These are phyloP conservation scores for Candida verbasci DNA, from an alignment of 805 yeast species.

Conservation along the genomic window DNA sequence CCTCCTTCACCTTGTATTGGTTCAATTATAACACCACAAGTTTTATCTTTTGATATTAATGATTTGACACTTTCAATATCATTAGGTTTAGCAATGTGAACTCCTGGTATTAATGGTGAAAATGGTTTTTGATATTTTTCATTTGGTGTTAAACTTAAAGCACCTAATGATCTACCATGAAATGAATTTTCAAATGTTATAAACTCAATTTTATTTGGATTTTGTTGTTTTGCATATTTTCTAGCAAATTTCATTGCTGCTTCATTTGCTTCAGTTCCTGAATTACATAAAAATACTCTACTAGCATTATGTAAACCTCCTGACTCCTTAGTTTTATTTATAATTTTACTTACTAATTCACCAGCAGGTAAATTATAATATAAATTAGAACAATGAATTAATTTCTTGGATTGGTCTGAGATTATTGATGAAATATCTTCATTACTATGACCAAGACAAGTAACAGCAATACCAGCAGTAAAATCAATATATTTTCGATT, in stretches of 20 bases:
- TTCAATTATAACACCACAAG: constrained; percentile 91
- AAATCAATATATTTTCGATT: constrained; percentile 80
- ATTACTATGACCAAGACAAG: constrained; percentile 87
- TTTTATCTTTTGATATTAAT: constrained; percentile 51
- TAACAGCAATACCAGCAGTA: constrained; percentile 95
- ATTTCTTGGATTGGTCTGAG: constrained; percentile 62
- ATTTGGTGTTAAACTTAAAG: constrained; percentile 87
- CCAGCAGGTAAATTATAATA: constrained; percentile 84
- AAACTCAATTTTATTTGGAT: constrained; percentile 54
- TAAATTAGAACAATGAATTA: constrained; percentile 82
- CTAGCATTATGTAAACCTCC: constrained; percentile 84
- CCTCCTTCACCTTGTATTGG: constrained; percentile 99
- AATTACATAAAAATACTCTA: constrained; percentile 60
- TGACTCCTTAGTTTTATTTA: constrained; percentile 59
- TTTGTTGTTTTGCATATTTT: constrained; percentile 66
- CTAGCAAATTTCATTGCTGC: constrained; percentile 65
- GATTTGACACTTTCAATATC: constrained; percentile 56
- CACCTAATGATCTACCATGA: constrained; percentile 95
- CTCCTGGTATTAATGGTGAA: constrained; percentile 88
- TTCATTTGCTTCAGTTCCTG: constrained; percentile 59
- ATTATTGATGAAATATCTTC: constrained; percentile 69
- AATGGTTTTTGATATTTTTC: constrained; percentile 91
- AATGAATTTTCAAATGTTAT: constrained; percentile 86
- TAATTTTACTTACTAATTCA: constrained; percentile 65
- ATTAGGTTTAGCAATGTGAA: constrained; percentile 59